Percentiles rank a stretch among this genome's conserved stretches.
phyloP scores from a whole-genome alignment of 2,329 filamentous ascomycete genomes.

The Rhynchosporium secalis region DNA sequence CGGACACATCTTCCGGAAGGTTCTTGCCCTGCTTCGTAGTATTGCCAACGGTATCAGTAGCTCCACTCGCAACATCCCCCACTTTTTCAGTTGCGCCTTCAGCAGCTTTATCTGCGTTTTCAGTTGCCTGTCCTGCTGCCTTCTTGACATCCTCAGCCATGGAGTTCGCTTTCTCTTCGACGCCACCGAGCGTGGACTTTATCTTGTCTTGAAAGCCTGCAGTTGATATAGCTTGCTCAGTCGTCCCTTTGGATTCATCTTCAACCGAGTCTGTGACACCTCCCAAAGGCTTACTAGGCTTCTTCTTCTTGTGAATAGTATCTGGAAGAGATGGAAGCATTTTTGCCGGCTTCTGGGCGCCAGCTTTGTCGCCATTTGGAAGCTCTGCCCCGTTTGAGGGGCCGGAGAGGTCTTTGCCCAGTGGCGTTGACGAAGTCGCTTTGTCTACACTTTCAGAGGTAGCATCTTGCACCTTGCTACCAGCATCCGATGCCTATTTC shows the following conservation, averaged over 20 bases:
- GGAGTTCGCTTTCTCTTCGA: conserved; percentile 8
- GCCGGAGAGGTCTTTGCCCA: conserved; percentile 10
- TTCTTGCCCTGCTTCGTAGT: not conserved
- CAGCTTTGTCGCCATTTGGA: not conserved
- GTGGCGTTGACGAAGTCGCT: conserved; percentile 11
- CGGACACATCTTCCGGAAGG: conserved; percentile 5
- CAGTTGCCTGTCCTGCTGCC: not conserved
- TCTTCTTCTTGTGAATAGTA: conserved; percentile 12
- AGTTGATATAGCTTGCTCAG: conserved; percentile 14
- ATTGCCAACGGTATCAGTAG: conserved; percentile 8
- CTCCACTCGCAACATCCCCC: conserved; percentile 6
- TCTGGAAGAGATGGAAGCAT: conserved; percentile 8
- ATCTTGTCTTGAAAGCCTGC: conserved; percentile 16
- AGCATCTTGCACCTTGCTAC: conserved; percentile 11
- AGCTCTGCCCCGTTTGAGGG: not conserved
- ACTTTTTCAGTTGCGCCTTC: conserved; percentile 15
- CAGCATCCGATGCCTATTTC: conserved; percentile 14
- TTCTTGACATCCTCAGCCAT: conserved; percentile 8
- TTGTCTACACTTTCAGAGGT: conserved; percentile 15
- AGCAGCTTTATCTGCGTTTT: conserved; percentile 12
- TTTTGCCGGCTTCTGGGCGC: not conserved
- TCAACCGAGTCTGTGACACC: conserved; percentile 14
- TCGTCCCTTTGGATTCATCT: conserved; percentile 8
- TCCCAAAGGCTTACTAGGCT: conserved; percentile 9
- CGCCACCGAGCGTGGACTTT: conserved; percentile 8